A percentile compares a stretch with the other conserved stretches of the same genome.
Conservation (phyloP, 2,329 filamentous ascomycete species). For the Nemania diffusa region DNA sequence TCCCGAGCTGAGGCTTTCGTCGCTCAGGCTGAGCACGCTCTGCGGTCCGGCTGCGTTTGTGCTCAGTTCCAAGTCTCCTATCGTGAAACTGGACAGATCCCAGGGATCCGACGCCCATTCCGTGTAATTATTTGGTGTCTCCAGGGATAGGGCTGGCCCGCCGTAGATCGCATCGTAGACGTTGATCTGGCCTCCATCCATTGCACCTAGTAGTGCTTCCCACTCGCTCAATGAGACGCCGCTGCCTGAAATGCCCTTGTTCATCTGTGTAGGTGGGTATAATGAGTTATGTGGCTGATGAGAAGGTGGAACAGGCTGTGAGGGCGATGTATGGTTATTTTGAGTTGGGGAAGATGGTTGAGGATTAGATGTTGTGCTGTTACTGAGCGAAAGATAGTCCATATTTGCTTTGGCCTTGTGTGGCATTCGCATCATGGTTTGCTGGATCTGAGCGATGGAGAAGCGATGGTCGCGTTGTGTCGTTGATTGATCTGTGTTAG, state of each 20-base stretch:
- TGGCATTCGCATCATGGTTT: slow-evolving; percentile 51
- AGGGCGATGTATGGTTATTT: slow-evolving; percentile 54
- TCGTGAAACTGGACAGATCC: slow-evolving; percentile 63
- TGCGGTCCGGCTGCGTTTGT: slow-evolving; percentile 58
- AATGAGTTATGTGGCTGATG: slow-evolving; percentile 45
- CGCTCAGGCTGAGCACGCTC: slow-evolving; percentile 66
- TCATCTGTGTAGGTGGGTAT: slow-evolving; percentile 51
- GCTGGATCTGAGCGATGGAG: slow-evolving; percentile 58
- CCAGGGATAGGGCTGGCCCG: slow-evolving; percentile 63
- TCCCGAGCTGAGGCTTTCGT: slow-evolving; percentile 66
- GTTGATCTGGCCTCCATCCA: slow-evolving; percentile 82
- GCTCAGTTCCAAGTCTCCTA: slow-evolving; percentile 56
- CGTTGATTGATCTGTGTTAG: slow-evolving; percentile 52
- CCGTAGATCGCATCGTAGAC: slow-evolving; percentile 88
- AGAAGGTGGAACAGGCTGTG: slow-evolving; percentile 41
- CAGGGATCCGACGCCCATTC: slow-evolving; percentile 69
- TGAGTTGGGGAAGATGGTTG: slow-evolving; percentile 62
- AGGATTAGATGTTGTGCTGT: slow-evolving; percentile 58
- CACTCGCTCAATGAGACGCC: slow-evolving; percentile 75
- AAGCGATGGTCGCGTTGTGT: slow-evolving; percentile 59
- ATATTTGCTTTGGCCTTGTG: slow-evolving; percentile 59
- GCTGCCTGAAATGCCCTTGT: slow-evolving; percentile 52
- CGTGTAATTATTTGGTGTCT: slow-evolving; percentile 55
- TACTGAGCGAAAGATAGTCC: slow-evolving; percentile 68
- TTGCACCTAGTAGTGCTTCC: slow-evolving; percentile 82